A percentile compares a stretch with the other conserved stretches of the same genome.
Conservation (phyloP, 805 yeast genomes). For the Maudiozyma turicensis region DNA sequence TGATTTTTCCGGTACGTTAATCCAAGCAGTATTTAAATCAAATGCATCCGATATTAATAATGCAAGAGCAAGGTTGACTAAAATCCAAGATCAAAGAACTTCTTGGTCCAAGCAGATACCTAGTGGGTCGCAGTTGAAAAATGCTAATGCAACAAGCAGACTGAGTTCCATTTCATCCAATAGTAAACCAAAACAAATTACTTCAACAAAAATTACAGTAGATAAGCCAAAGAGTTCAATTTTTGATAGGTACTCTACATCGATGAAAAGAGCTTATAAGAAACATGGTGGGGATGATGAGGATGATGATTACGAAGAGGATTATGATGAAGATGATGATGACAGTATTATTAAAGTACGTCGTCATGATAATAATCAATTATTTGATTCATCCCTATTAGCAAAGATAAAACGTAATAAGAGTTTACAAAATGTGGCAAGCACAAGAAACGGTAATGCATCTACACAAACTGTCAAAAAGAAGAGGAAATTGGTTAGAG, state of each 20-base stretch:
- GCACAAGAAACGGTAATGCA: not conserved
- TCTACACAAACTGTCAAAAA: slow-evolving; percentile 13
- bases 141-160: not conserved
- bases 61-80: slow-evolving; percentile 27
- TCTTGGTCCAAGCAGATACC: slow-evolving; percentile 14
- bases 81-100: slow-evolving; percentile 21
- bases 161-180: not conserved
- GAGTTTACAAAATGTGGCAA: no score
- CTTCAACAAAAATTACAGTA: slow-evolving; percentile 25
- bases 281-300: not conserved
- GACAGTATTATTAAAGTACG: not conserved
- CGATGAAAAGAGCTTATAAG: slow-evolving; percentile 11
- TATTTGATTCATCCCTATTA: slow-evolving; percentile 2
- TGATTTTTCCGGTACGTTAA: slow-evolving; percentile 27
- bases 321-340: not conserved
- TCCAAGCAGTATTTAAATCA: slow-evolving; percentile 32
- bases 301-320: not conserved
- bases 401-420: slow-evolving; percentile 1
- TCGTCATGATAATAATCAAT: not conserved
- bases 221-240: slow-evolving; percentile 31
- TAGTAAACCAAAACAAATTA: not conserved
- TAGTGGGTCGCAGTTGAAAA: not conserved
- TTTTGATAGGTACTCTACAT: slow-evolving; percentile 29
- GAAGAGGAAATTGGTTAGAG: slow-evolving; percentile 34
- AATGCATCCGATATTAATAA: slow-evolving; percentile 29